Evolutionary conservation across 2,329 filamentous ascomycete genomes (phyloP), one percentile per base, ranked within the genome.

Genomic region (Ophiostoma quercus): DNA sequence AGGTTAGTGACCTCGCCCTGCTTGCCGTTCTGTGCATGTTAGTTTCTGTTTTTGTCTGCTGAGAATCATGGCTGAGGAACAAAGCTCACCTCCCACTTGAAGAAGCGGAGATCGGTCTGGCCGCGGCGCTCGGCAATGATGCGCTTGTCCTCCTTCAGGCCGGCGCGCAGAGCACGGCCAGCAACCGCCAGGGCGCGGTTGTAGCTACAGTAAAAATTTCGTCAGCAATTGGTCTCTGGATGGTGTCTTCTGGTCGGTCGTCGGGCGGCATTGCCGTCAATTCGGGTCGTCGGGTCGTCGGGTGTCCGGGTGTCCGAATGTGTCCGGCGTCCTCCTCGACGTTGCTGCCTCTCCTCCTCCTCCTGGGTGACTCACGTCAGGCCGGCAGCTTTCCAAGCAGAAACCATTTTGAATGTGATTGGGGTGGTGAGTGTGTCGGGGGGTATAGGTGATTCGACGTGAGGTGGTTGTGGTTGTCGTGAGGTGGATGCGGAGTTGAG

Each of bases 121-220:
- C 93, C 94, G 80, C 95, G 89, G 79, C 92, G 90, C 88, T 98
- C 95, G 74, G 94, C 93, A 75, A 81, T 80, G 75, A 97, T 82
- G 84, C 95, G 89, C 85, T 93, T 90, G 71, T 95, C 92, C 79
- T 99, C 95, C 87, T 98, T 97, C 81, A 99, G 87, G 81, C 93
- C 96, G 81, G 92, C 91, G 84, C 96, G 95, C 81, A 99, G 92
- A 79, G 92, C 91, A 82, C 94, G 93, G 82, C 94, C 89, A 79
- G 95, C 93, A 84, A 99, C 88, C 79, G 94, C 89, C 80, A 99
- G 90, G 90, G 97, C 98, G 85, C 94, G 95, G 90, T 99, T 99
- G 92, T 99, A 99, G 85, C 95, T 99, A 81, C 6, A 22, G 34
- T n/a, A 12, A 57, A 60, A 32, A 41, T 57, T 41, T 73, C 54